Conservation (phyloP, 306 rosid genomes). For the Lathyrus aphaca region DNA sequence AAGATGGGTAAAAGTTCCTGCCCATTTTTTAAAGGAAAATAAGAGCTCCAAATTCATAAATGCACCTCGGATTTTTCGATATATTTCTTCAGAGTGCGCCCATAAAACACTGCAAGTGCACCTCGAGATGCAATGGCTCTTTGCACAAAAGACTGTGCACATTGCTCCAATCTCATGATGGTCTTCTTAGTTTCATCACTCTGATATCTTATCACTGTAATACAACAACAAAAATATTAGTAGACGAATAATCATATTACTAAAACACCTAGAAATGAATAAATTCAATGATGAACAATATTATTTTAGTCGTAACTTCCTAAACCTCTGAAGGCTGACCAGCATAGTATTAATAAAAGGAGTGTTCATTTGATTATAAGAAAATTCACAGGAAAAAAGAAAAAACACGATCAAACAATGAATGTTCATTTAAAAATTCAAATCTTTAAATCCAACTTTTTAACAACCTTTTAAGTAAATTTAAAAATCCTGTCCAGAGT, state of each 20-base stretch:
- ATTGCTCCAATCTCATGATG: slow-evolving; percentile 81
- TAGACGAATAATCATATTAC: slow-evolving; percentile 28
- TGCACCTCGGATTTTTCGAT: slow-evolving; percentile 71
- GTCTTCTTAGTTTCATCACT: slow-evolving; percentile 60
- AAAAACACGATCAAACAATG: slow-evolving; percentile 15
- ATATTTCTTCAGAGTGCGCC: slow-evolving; percentile 62
- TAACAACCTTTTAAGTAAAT: slow-evolving; percentile 8
- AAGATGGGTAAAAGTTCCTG: slow-evolving; percentile 30
- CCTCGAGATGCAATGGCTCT: slow-evolving; percentile 69
- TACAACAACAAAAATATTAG: slow-evolving; percentile 32
- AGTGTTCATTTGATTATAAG: slow-evolving; percentile 19
- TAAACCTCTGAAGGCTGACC: slow-evolving; percentile 3
- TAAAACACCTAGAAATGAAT: slow-evolving; percentile 14
- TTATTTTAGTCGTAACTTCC: slow-evolving; percentile 3
- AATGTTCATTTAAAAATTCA: slow-evolving; percentile 21
- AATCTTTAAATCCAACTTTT: slow-evolving; percentile 5
- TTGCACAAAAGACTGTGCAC: slow-evolving; percentile 55
- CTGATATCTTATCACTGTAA: slow-evolving; percentile 59
- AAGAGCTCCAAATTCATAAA: slow-evolving; percentile 21
- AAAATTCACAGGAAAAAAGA: slow-evolving; percentile 26
- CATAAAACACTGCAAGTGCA: slow-evolving; percentile 74
- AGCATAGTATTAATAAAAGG: slow-evolving; percentile 2
- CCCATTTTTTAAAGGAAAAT: slow-evolving; percentile 15
- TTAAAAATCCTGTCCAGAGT: slow-evolving; percentile 24
- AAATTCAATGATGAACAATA: slow-evolving; percentile 12